A percentile compares a stretch with the other conserved stretches of the same genome.
Evolutionary conservation across 805 yeast species (phyloP).

Genomic region (Brettanomyces naardenensis): DNA sequence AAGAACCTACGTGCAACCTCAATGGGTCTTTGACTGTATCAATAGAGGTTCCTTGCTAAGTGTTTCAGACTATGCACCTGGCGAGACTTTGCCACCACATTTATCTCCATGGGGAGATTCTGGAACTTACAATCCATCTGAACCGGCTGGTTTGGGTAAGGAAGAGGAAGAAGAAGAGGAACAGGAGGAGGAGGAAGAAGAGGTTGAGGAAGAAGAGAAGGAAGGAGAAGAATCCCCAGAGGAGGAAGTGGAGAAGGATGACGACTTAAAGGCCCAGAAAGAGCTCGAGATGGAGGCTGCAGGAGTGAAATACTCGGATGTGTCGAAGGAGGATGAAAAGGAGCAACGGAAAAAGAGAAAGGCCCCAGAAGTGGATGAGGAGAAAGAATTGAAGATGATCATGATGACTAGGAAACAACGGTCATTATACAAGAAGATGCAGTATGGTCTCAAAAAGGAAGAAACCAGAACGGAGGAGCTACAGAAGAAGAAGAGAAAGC

Average conservation of each 20-base stretch:
- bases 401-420: conserved; percentile 98
- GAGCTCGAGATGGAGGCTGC: conserved; percentile 88
- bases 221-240: conserved; percentile 47
- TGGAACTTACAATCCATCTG: conserved; percentile 80
- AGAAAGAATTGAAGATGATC: conserved; percentile 85
- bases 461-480: conserved; percentile 65
- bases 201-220: conserved; percentile 43
- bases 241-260: conserved; percentile 29
- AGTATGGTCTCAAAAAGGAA: conserved; percentile 79
- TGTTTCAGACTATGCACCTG: conserved; percentile 82
- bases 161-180: conserved; percentile 37
- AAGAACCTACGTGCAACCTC: conserved; percentile 93
- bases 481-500: conserved; percentile 59
- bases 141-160: conserved; percentile 31
- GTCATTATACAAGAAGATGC: conserved; percentile 91
- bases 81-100: conserved; percentile 94
- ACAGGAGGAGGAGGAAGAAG: conserved; percentile 43
- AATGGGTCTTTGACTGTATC: conserved; percentile 92
- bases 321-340: conserved; percentile 26
- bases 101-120: conserved; percentile 99
- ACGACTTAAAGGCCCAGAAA: conserved; percentile 54
- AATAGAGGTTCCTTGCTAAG: conserved; percentile 71
- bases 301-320: conserved; percentile 72
- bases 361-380: conserved; percentile 49
- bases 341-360: conserved; percentile 27